Evolutionary conservation across 495 filamentous ascomycete genomes (phyloP).

Genomic region (Talaromyces nanjingensis): DNA sequence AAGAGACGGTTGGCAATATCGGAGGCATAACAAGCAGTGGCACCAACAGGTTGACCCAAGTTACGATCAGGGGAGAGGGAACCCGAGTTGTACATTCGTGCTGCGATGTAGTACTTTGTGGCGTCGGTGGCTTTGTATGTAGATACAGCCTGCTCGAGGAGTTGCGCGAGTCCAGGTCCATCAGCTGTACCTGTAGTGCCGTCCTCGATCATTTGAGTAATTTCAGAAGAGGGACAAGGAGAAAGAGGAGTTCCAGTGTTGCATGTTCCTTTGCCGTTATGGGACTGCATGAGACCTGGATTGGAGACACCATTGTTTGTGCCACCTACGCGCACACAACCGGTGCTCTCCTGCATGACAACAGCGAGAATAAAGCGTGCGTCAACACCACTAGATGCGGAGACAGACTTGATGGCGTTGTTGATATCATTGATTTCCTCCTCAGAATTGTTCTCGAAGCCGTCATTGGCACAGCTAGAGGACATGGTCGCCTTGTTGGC

Average conservation of each 20-base stretch:
- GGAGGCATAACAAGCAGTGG: slow-evolving; percentile 49
- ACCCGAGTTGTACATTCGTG: slow-evolving; percentile 54
- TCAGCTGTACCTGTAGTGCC: slow-evolving; percentile 31
- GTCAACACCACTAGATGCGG: slow-evolving; percentile 34
- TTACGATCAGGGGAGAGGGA: slow-evolving; percentile 36
- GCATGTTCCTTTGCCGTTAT: slow-evolving; percentile 42
- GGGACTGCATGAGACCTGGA: slow-evolving; percentile 50
- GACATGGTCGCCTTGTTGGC: slow-evolving; percentile 34
- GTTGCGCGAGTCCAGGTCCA: slow-evolving; percentile 39
- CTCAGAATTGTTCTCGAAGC: slow-evolving; percentile 10
- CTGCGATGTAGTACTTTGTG: slow-evolving; percentile 40
- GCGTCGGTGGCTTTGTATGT: slow-evolving; percentile 12
- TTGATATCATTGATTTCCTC: slow-evolving; percentile 34
- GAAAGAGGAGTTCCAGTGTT: slow-evolving; percentile 24
- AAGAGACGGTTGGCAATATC: slow-evolving; percentile 52
- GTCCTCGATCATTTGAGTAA: slow-evolving; percentile 44
- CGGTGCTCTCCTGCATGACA: slow-evolving; percentile 53
- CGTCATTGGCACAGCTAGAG: slow-evolving; percentile 35
- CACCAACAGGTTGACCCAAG: slow-evolving; percentile 36
- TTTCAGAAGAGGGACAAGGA: slow-evolving; percentile 39
- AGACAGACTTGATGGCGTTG: slow-evolving; percentile 30
- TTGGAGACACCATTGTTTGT: slow-evolving; percentile 41
- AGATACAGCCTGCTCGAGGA: slow-evolving; percentile 18
- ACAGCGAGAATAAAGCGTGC: slow-evolving; percentile 52
- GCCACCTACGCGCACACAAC: slow-evolving; percentile 48